Evolutionary conservation across 1,139 yeast genomes (phyloP).

Genomic region (Nematodospora anomalae): DNA sequence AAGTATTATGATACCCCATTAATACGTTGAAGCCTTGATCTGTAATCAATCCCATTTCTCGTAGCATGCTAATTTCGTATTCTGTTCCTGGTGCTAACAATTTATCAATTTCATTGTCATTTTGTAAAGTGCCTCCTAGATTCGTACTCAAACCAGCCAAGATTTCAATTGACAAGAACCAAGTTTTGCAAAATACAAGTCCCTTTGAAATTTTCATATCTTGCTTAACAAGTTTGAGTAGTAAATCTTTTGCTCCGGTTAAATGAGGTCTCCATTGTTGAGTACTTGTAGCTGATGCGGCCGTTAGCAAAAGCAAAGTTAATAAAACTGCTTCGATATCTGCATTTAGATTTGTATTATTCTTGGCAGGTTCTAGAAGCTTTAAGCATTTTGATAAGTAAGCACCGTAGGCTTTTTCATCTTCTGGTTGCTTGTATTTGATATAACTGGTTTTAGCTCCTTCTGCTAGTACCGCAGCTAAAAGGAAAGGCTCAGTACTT

Average conservation of each 20-base stretch:
- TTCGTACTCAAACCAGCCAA: constrained; percentile 61
- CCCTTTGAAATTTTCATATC: constrained; percentile 22
- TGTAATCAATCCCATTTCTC: constrained; percentile 30
- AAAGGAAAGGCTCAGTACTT: constrained; percentile 50
- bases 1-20: constrained; percentile 53
- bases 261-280: constrained; percentile 71
- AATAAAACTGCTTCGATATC: constrained; percentile 61
- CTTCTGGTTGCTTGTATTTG: constrained; percentile 36
- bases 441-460: constrained; percentile 52
- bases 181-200: constrained; percentile 58
- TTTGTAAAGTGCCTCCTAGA: constrained; percentile 59
- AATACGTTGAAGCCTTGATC: constrained; percentile 53
- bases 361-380: constrained; percentile 40
- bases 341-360: constrained; percentile 29
- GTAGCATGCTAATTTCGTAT: constrained; percentile 34
- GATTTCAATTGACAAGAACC: constrained; percentile 64
- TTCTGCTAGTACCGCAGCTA: constrained; percentile 64
- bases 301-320: constrained; percentile 59
- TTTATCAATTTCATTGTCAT: constrained; percentile 46
- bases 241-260: constrained; percentile 62
- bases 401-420: constrained; percentile 50
- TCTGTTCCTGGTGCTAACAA: constrained; percentile 44
- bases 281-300: constrained; percentile 60
- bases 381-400: constrained; percentile 58
- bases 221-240: constrained; percentile 40